A percentile compares a stretch with the other conserved stretches of the same genome.
Evolutionary conservation across 202 grass and related monocot genomes (phyloP).

Genomic region (Miscanthus sacchariflorus): DNA sequence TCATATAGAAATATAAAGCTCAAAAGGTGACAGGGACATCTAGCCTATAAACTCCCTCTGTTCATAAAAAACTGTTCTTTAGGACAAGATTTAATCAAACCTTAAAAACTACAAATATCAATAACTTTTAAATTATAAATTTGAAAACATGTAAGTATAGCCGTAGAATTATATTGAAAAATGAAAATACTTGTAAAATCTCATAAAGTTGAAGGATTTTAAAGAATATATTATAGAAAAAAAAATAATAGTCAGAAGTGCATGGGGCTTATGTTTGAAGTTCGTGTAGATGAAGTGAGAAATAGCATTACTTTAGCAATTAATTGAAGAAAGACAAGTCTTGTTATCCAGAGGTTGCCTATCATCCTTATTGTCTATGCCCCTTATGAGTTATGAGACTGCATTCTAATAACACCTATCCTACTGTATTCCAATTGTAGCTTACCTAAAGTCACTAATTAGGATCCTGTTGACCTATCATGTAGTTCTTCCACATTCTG

Average conservation of each 20-base stretch:
- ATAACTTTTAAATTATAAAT: neutral
- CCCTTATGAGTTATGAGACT: neutral
- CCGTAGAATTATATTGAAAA: neutral
- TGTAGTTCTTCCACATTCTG: neutral
- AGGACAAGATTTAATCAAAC: neutral
- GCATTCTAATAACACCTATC: constrained; percentile 29
- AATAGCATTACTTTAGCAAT: neutral
- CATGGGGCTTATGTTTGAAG: neutral
- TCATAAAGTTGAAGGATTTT: neutral
- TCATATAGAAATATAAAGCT: neutral
- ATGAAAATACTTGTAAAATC: neutral
- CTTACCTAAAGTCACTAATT: neutral
- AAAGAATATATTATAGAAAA: neutral
- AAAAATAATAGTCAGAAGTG: neutral
- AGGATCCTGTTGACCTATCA: neutral
- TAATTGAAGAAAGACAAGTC: neutral
- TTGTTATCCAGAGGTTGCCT: too few relatives aligned
- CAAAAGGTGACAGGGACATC: neutral
- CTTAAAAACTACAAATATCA: neutral
- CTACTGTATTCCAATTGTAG: neutral
- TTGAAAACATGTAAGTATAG: neutral
- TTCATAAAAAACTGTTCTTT: neutral
- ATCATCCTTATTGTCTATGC: neutral
- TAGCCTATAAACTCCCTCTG: neutral
- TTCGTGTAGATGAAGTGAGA: neutral